phyloP scores from a whole-genome alignment of 1,139 yeast species.

The Lodderomyces orthopsilosis region DNA sequence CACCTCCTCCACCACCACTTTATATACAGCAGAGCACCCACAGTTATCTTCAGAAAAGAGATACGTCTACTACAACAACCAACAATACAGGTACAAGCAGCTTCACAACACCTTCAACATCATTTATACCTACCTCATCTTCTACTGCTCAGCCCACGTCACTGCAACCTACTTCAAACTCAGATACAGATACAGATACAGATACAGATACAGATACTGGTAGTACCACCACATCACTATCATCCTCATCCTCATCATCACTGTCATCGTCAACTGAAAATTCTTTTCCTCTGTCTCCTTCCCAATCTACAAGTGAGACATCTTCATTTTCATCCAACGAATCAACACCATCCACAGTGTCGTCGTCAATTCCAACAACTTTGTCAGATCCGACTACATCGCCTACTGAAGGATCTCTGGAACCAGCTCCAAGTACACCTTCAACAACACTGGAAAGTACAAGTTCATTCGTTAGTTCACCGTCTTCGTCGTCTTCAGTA shows the following conservation, averaged over 20 bases:
- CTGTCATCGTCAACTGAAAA: neutral
- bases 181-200: too few relatives aligned
- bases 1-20: neutral
- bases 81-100: neutral
- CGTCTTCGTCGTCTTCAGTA: neutral
- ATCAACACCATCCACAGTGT: constrained; percentile 5
- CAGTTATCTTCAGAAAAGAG: neutral
- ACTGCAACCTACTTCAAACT: neutral
- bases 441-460: neutral
- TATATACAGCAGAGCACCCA: neutral
- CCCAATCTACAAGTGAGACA: constrained; percentile 1
- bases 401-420: neutral
- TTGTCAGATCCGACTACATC: neutral
- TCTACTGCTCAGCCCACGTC: neutral
- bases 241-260: constrained; percentile 7
- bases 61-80: neutral
- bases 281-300: neutral
- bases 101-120: neutral
- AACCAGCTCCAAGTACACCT: constrained; percentile 1
- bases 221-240: constrained; percentile 2
- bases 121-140: neutral
- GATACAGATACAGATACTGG: neutral
- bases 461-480: constrained; percentile 1
- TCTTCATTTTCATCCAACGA: neutral
- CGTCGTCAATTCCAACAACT: constrained; percentile 3